A percentile compares a stretch with the other conserved stretches of the same genome.
phyloP scores from a whole-genome alignment of 148 eudicot species.

The Camellia sinensis region DNA sequence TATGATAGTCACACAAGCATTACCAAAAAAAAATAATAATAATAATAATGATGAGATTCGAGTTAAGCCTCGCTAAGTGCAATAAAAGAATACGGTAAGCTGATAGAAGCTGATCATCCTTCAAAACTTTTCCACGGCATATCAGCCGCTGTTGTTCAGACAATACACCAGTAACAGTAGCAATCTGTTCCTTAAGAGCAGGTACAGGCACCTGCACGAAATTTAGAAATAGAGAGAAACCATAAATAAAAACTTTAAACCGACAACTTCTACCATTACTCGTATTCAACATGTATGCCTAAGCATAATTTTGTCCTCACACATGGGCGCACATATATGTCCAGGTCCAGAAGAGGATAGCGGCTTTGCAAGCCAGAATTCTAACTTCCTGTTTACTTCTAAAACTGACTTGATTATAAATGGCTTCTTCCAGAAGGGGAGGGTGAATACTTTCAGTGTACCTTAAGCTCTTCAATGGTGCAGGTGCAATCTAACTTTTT shows the following conservation, averaged over 20 bases:
- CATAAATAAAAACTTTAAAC: not conserved
- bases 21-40: not conserved
- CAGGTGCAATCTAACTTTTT: no score
- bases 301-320: not conserved
- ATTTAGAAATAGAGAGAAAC: slow-evolving; percentile 1
- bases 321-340: not conserved
- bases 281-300: not conserved
- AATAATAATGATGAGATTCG: no score
- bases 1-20: not conserved
- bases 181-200: slow-evolving; percentile 83
- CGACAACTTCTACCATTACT: not conserved
- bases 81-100: slow-evolving; percentile 87
- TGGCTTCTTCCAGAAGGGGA: not conserved
- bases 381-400: not conserved
- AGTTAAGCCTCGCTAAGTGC: not conserved
- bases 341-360: not conserved
- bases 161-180: slow-evolving; percentile 80
- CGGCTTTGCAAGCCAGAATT: not conserved
- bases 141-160: slow-evolving; percentile 95
- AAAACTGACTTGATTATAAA: not conserved
- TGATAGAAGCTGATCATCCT: slow-evolving; percentile 92
- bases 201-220: slow-evolving; percentile 77
- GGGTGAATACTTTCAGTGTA: no score
- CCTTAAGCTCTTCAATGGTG: no score
- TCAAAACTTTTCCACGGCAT: slow-evolving; percentile 95